Percentiles rank a stretch among this genome's conserved stretches.
phyloP scores from a whole-genome alignment of 257 asterid species.

The Fraxinus excelsior region DNA sequence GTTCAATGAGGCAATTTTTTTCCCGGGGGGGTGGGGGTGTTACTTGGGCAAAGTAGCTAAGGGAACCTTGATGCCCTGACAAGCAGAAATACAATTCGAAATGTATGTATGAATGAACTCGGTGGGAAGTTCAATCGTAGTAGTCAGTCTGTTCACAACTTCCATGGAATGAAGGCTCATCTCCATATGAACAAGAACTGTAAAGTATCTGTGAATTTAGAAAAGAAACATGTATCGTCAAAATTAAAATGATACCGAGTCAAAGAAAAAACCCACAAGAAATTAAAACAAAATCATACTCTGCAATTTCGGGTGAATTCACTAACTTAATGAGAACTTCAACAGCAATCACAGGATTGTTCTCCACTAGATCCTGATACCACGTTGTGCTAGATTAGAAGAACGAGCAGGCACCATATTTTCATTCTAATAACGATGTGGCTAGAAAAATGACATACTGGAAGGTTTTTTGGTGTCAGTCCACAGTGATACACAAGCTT shows the following conservation, averaged over 20 bases:
- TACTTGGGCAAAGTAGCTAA: not conserved
- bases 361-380: conserved; percentile 89
- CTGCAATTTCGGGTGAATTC: conserved; percentile 92
- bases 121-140: conserved; percentile 92
- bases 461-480: conserved; percentile 87
- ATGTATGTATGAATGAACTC: conserved; percentile 92
- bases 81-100: conserved; percentile 88
- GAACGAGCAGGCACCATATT: conserved; percentile 12
- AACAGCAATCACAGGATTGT: conserved; percentile 94
- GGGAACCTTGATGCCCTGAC: conserved; percentile 87
- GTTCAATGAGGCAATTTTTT: not conserved
- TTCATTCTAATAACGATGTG: conserved; percentile 21
- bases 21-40: not conserved
- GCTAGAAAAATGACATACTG: conserved; percentile 55
- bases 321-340: conserved; percentile 87
- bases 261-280: conserved; percentile 19
- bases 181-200: conserved; percentile 98
- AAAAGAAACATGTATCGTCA: conserved; percentile 22
- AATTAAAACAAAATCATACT: conserved; percentile 51
- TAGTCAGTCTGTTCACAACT: conserved; percentile 95
- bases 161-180: conserved; percentile 99
- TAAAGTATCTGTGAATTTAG: conserved; percentile 63
- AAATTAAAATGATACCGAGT: conserved; percentile 10
- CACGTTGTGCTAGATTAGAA: conserved; percentile 20
- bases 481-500: conserved; percentile 99